Evolutionary conservation across 768 basidiomycete genomes (phyloP), one percentile per base, ranked within the genome.

Genomic region (Pleurotus sapidus): DNA sequence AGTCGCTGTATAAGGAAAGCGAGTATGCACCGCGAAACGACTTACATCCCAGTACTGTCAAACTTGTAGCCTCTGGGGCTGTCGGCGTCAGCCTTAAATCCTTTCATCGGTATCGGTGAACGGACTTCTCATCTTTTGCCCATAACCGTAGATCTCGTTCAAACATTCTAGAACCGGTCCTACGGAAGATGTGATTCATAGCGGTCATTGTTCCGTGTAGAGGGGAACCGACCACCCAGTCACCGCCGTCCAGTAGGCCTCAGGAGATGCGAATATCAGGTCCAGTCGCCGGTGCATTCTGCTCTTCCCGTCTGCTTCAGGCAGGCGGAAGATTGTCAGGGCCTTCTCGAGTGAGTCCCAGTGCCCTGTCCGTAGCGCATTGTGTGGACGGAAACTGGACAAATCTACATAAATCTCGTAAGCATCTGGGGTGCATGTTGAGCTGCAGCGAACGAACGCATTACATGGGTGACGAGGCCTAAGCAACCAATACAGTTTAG

Each of bases 81-180:
- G 0, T 46, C n/a, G 56, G 5, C 30, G 45, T 49, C 30, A 60
- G 15, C 8, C 9, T 51, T 18, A 5, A 50, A 2, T 45, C 17
- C 39, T 12, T 17, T 25, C n/a, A 46, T 23, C 42, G 7, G 30
- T 4, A 58, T 49, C 18, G 23, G 15, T 57, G 38, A 6, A 40
- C 75, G 25, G 61, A 86, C 88, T 72, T 81, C 61, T 86, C 76
- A 43, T 78, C 70, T 64, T 90, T 90, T 1, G 88, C 88, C 82
- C 86, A 89, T 12, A 82, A 71, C 60, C 91, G 79, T 49, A 97
- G 68, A 70, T 96, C 95, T 24, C 93, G 76, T 69, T 96, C 84
- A 67, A 97, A 96, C 85, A 93, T 89, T 59, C 83, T 92, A 4
- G 90, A 94, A 0, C 95, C 94, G 4, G 88, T 89, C 90, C 90